These are phyloP conservation scores for Achaetomiella virescens DNA, from an alignment of 495 filamentous ascomycete species.

Conservation along the genomic window DNA sequence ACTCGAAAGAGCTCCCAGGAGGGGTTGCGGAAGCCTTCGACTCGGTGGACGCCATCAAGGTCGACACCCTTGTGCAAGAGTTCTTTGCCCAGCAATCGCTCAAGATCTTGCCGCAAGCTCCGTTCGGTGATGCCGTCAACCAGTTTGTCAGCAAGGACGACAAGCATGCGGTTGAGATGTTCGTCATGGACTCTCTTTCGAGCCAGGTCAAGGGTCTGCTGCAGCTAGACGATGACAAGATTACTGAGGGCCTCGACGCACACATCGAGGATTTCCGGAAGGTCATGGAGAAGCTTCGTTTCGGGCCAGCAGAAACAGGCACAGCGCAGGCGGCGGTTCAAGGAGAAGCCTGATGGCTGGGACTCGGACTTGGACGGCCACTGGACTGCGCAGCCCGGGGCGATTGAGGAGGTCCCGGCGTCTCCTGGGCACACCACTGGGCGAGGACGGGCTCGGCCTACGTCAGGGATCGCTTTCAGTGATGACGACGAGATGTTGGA, in stretches of 20 bases:
- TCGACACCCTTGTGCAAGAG: conserved; percentile 80
- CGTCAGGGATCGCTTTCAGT: conserved; percentile 16
- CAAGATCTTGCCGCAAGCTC: conserved; percentile 83
- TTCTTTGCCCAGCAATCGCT: conserved; percentile 78
- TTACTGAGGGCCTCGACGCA: conserved; percentile 50
- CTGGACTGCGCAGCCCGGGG: conserved; percentile 76
- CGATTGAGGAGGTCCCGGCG: conserved; percentile 45
- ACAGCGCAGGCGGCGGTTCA: conserved; percentile 48
- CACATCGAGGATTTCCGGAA: conserved; percentile 67
- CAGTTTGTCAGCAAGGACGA: conserved; percentile 96
- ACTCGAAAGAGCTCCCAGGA: conserved; percentile 46
- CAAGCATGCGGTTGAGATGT: conserved; percentile 84
- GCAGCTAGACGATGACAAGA: conserved; percentile 61
- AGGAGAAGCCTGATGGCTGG: conserved; percentile 77
- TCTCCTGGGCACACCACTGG: conserved; percentile 39
- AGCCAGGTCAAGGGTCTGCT: conserved; percentile 72
- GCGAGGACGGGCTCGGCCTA: conserved; percentile 24
- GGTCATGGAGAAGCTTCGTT: conserved; percentile 67
- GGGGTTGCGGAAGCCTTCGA: conserved; percentile 53
- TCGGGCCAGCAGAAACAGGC: conserved; percentile 59
- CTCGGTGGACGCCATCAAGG: conserved; percentile 69
- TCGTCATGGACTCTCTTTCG: conserved; percentile 73
- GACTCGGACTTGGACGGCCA: conserved; percentile 77
- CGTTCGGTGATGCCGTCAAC: conserved; percentile 85
- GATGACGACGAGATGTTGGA: conserved; percentile 38